Evolutionary conservation across 2,329 filamentous ascomycete species (phyloP), one percentile per base, ranked within the genome.

Genomic region (Pseudocercospora crystallina): DNA sequence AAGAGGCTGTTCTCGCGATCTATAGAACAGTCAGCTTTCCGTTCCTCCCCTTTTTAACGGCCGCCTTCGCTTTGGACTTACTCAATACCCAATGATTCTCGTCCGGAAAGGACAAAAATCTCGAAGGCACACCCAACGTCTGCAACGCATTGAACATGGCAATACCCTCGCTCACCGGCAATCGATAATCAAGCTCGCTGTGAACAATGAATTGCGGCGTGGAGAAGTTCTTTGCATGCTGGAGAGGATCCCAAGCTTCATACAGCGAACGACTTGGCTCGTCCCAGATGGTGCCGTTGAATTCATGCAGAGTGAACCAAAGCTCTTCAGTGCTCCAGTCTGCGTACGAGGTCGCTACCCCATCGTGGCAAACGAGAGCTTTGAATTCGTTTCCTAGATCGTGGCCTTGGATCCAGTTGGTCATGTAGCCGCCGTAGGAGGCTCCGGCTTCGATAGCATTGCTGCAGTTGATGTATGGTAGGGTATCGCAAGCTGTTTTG

Each of bases 291-390:
- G 71, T 69, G 2, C 77, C 77, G 47, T 73, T 71, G n/a, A 79
- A 63, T 47, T 80, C 77, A 56, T 77, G 75, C 12, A 76, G 63
- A 3, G 73, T 74, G 65, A 79, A 79, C 59, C 77, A 80, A 32
- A 77, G 69, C 60, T 80, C 77, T 44, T 80, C 78, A 8, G 61
- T 62, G 12, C 73, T 69, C 40, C 57, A 80, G 69, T 65, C 76
- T 72, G 60, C 59, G 41, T 62, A 61, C 11, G 61, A 60, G 11
- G 58, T 62, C 7, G 74, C 69, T 51, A 91, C 86, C 41, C 90
- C 90, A 61, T 96, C 90, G 67, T 96, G 90, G 62, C 85, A 90
- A 26, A 95, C 90, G 3, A 96, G 78, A 0, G 90, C 90, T 70
- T 89, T 89, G 80, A 96, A 95, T 60, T 86, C 83, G 26, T 89